Percentiles rank a stretch among this genome's conserved stretches.
Conservation (phyloP, 2,329 filamentous ascomycete species). For the Venturia carpophila region DNA sequence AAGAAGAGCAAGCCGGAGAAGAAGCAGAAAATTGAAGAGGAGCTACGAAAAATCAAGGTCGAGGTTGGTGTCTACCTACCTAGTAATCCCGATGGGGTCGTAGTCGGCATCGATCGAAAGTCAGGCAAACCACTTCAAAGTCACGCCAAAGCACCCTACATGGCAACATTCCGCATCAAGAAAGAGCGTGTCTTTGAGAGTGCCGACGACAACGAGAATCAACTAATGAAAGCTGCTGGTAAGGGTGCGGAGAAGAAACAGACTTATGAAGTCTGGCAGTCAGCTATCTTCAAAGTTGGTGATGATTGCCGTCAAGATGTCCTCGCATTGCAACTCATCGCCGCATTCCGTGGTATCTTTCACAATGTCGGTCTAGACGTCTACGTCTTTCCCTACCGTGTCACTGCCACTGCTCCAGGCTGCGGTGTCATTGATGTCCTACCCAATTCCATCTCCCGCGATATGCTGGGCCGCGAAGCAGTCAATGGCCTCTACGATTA, state of each 20-base stretch:
- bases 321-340: constrained; percentile 93
- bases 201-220: constrained; percentile 40
- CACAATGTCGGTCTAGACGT: constrained; percentile 90
- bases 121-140: constrained; percentile 95
- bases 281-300: constrained; percentile 98
- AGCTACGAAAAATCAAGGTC: constrained; percentile 92
- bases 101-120: constrained; percentile 96
- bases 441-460: constrained; percentile 93
- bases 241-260: constrained; percentile 39
- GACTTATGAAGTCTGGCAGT: constrained; percentile 81
- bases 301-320: constrained; percentile 98
- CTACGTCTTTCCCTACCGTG: constrained; percentile 93
- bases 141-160: constrained; percentile 96
- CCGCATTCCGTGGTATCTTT: constrained; percentile 95
- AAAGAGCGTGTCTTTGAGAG: constrained; percentile 59
- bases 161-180: constrained; percentile 96
- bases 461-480: constrained; percentile 96
- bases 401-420: constrained; percentile 92
- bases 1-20: constrained; percentile 91
- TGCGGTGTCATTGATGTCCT: constrained; percentile 98
- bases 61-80: constrained; percentile 96
- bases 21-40: constrained; percentile 98
- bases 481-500: constrained; percentile 98
- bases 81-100: constrained; percentile 91
- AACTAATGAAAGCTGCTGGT: constrained; percentile 7